Evolutionary conservation across 768 basidiomycete species (phyloP).

Genomic region (Serendipita sp.): DNA sequence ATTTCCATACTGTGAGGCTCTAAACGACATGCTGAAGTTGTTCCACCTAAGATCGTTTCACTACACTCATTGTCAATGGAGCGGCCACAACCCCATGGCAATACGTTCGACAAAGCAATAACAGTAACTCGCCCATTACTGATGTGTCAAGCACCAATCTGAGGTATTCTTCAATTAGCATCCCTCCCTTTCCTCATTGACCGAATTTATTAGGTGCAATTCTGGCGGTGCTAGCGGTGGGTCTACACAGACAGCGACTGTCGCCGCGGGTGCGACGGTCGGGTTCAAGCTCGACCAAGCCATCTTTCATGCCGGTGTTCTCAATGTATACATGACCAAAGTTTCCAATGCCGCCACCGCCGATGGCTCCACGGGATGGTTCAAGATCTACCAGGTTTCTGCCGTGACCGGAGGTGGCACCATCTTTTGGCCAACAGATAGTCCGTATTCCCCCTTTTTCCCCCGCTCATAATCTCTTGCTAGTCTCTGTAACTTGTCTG

Average conservation of each 20-base stretch:
- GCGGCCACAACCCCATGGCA: neutral
- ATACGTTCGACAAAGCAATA: neutral
- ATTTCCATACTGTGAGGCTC: neutral
- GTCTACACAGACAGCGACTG: neutral
- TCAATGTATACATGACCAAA: slow-evolving; percentile 4
- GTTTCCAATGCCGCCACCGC: slow-evolving; percentile 6
- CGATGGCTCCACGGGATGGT: neutral
- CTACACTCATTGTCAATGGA: neutral
- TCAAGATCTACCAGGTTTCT: slow-evolving; percentile 2
- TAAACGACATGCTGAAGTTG: neutral
- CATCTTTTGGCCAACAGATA: neutral
- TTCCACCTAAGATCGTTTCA: neutral
- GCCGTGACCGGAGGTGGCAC: neutral
- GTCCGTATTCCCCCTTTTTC: neutral
- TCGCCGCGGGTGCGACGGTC: neutral
- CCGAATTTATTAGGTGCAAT: neutral
- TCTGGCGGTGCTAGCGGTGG: neutral
- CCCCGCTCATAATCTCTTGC: neutral
- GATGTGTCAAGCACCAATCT: neutral
- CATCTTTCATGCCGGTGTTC: neutral
- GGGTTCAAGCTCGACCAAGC: neutral
- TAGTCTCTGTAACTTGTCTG: neutral
- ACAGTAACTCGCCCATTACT: neutral
- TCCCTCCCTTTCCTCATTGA: neutral
- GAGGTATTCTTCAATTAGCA: neutral